Conservation (phyloP, 176 grass and related monocot species). For the Phoenix dactylifera region DNA sequence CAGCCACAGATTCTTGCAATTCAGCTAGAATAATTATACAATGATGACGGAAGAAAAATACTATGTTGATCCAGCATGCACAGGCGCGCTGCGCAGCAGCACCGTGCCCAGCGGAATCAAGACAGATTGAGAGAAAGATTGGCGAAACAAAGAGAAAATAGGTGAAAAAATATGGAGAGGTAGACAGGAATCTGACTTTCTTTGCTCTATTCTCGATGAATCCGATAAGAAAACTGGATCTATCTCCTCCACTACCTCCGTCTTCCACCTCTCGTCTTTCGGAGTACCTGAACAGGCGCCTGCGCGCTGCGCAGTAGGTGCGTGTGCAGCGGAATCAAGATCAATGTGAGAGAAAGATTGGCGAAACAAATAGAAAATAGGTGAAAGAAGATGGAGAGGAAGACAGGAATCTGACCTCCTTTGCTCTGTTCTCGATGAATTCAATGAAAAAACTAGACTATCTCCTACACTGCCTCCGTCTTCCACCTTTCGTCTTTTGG, state of each 20-base stretch:
- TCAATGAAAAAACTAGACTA: slow-evolving; percentile 64
- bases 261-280: neutral
- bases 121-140: too few relatives aligned
- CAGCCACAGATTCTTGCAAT: too few relatives aligned
- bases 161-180: neutral
- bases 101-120: too few relatives aligned
- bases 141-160: neutral
- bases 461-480: neutral
- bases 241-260: neutral
- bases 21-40: too few relatives aligned
- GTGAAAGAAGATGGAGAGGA: neutral
- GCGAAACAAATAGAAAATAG: neutral
- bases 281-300: too few relatives aligned
- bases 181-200: slow-evolving; percentile 36
- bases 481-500: too few relatives aligned
- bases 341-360: too few relatives aligned
- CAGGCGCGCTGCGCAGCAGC: too few relatives aligned
- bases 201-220: slow-evolving; percentile 91
- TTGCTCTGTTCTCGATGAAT: slow-evolving; percentile 86
- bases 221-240: slow-evolving; percentile 61
- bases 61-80: too few relatives aligned
- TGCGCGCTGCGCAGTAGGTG: too few relatives aligned
- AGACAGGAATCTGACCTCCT: slow-evolving; percentile 42
- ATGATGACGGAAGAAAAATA: too few relatives aligned
- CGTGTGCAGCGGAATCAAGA: too few relatives aligned